Evolutionary conservation across 1,139 yeast genomes (phyloP), one percentile per base, ranked within the genome.

Genomic region (Kluyveromyces sp.): DNA sequence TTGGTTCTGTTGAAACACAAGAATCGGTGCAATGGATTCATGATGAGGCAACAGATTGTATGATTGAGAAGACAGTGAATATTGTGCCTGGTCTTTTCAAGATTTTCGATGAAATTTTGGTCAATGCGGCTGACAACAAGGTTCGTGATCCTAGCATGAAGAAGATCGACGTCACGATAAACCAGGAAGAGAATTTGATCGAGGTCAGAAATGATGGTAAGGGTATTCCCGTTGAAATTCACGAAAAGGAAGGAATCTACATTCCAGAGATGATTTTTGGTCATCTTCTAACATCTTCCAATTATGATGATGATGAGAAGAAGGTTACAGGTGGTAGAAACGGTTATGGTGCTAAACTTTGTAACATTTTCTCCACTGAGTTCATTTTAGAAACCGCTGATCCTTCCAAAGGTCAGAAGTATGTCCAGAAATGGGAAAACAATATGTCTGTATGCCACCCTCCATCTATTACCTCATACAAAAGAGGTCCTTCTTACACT

Each of bases 291-390:
- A 94, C 98, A 0, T 90, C 97, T 2, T 87, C 96, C 33, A 94
- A 94, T 66, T 94, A 94, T 65, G 96, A 94, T 63, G 98, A 94
- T 63, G 80, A 92, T 54, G 85, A 92, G 61, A 87, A 86, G 69
- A 94, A 94, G 65, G 97, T 94, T 29, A 88, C 96, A 2, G 99
- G 98, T 71, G 99, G 99, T 67, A 80, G 99, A 73, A 94, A 94
- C 64, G 98, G 98, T 54, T 94, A 80, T 64, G 99, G 99, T 67
- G 98, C 99, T 42, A 94, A 94, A 64, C 72, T 94, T 65, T 87
- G 95, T 75, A 85, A 94, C 68, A 86, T 94, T 57, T 88, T 88
- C 63, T 89, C 97, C 26, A 85, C 90, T 2, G 85, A 86, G 59
- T 94, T 94, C 61, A 77, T 73, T 21, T 75, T 94, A 37, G 97